These are phyloP conservation scores for Citrullus mucosospermus DNA, from an alignment of 306 rosid genomes.

Conservation along the genomic window DNA sequence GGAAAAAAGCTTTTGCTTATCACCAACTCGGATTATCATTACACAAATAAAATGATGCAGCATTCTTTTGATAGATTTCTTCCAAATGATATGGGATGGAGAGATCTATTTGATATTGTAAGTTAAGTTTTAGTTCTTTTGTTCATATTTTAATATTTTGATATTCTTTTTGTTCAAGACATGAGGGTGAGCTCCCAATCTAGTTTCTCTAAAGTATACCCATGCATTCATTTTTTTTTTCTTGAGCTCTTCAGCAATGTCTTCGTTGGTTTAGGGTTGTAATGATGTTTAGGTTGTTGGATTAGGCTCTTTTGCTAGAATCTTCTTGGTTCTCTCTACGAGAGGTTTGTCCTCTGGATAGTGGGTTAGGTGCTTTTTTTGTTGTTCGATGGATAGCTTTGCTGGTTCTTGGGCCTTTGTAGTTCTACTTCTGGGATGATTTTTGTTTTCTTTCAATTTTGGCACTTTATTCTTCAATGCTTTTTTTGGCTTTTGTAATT, in stretches of 20 bases:
- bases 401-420: neutral
- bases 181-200: neutral
- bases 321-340: neutral
- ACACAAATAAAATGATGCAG: constrained; percentile 92
- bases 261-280: neutral
- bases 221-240: neutral
- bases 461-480: neutral
- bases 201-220: neutral
- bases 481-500: neutral
- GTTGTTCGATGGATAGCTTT: neutral
- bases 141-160: neutral
- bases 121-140: constrained; percentile 17
- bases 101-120: constrained; percentile 91
- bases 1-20: constrained; percentile 91
- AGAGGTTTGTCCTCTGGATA: neutral
- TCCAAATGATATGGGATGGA: constrained; percentile 94
- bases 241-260: neutral
- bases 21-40: constrained; percentile 89
- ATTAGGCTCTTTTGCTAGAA: neutral
- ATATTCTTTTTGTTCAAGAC: neutral
- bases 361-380: neutral
- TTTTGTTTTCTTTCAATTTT: neutral
- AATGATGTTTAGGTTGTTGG: neutral
- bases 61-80: constrained; percentile 93
- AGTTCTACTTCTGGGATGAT: neutral